Conservation (phyloP, 441 rosid species). For the Populus hybrid region DNA sequence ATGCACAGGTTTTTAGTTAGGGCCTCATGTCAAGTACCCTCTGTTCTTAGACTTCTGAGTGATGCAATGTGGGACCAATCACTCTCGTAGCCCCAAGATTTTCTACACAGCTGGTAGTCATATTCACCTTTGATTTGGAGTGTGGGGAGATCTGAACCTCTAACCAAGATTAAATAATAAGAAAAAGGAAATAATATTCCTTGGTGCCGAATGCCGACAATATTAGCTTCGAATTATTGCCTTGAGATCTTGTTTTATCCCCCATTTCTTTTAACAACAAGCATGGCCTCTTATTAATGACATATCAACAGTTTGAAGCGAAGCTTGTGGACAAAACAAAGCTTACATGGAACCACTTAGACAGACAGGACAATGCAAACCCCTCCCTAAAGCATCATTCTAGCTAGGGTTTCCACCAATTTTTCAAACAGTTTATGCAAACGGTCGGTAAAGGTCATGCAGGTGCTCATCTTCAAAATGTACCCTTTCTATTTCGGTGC, state of each 20-base stretch:
- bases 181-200: too few species aligned
- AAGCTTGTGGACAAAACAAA: constrained; percentile 14
- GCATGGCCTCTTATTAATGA: neutral
- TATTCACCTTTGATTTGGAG: neutral
- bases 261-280: neutral
- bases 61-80: constrained; percentile 23
- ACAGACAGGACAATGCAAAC: constrained; percentile 14
- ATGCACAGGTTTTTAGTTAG: constrained; percentile 2
- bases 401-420: constrained; percentile 15
- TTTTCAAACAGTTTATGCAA: neutral
- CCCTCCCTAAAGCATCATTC: neutral
- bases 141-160: neutral
- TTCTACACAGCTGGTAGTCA: neutral
- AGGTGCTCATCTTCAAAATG: neutral
- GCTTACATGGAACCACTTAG: constrained; percentile 20
- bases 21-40: constrained; percentile 8
- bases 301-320: constrained; percentile 5
- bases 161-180: too few species aligned
- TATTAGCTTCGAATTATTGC: neutral
- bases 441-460: constrained; percentile 21
- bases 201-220: neutral
- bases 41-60: neutral
- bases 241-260: neutral
- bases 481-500: neutral
- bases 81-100: constrained; percentile 13